Base-by-base conservation (phyloP, 2,329 filamentous ascomycete genomes). In the Lachnellula occidentalis region DNA sequence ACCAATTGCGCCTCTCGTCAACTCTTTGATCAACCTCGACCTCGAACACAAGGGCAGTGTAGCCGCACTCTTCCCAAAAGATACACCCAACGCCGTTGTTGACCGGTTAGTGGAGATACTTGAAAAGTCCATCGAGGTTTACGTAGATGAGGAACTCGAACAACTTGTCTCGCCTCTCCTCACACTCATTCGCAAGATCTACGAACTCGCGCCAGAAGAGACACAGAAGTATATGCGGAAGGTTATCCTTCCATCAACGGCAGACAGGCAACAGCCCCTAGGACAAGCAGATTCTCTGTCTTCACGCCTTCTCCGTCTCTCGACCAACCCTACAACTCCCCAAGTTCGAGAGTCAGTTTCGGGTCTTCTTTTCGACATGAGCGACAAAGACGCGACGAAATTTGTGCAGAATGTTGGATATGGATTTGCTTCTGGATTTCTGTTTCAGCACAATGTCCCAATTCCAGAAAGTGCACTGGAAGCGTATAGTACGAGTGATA, bases 351-450 rank as follows among this genome's bases (percentile, higher is more conserved):
- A 88, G 46, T 81, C 82, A 17, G 86, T 95, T 50, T 88, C 88
- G 0, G 79, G 86, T 31, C 77, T 99, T 22, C 80, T 96, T 58
- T 99, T 95, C 68, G 88, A 95, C 60, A 78, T 97, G 27, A 96
- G 91, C 0, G 87, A 86, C 60, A 88, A 85, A 63, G 85, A 96
- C 64, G 82, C 92, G 0, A 80, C 79, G 15, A 87, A 78, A 31
- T 94, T 96, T 66, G 88, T 97, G 0, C 80, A 88, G 50, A 96
- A 96, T 62, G 89, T 99, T 12, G 94, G 94, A 0, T 99, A 96
- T 67, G 94, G 94, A 0, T 96, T 89, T 66, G 94, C 94, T 0
- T 89, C 91, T 0, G 94, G 94, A 0, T 96, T 94, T 68, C 75
- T 99, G 15, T 86, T 92, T 73, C 86, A 88, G 59, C 88, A 92